Percentiles rank a stretch among this genome's conserved stretches.
Evolutionary conservation across 129 eudicot species (phyloP).

Genomic region (Tagetes erecta): DNA sequence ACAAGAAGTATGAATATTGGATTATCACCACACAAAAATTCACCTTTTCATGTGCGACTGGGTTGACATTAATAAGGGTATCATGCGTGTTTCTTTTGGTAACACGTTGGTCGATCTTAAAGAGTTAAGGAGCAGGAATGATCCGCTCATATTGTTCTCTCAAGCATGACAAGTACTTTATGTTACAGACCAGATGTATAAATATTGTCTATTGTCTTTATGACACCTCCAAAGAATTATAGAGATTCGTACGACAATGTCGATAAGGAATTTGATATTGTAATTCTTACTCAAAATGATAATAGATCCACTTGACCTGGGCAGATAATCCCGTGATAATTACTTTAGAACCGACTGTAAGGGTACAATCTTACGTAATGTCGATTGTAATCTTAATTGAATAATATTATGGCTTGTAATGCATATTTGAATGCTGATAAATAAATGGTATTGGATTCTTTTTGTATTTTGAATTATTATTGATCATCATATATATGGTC

Average conservation of each 20-base stretch:
- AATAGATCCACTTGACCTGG: not conserved
- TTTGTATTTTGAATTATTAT: too few species aligned
- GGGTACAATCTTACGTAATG: not conserved
- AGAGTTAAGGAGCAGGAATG: not conserved
- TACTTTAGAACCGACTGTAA: not conserved
- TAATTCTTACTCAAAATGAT: not conserved
- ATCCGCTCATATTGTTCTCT: not conserved
- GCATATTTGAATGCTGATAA: too few species aligned
- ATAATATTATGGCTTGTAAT: too few species aligned
- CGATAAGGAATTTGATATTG: not conserved
- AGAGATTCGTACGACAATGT: not conserved
- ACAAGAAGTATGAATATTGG: not conserved
- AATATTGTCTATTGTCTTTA: not conserved
- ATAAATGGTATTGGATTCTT: too few species aligned
- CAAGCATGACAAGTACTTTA: not conserved
- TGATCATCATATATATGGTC: too few species aligned
- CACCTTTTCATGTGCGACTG: not conserved
- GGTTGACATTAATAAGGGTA: not conserved
- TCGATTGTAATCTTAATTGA: not conserved
- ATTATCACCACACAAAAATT: not conserved
- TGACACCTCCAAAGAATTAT: not conserved
- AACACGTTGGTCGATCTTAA: not conserved
- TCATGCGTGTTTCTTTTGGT: not conserved
- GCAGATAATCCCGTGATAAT: not conserved
- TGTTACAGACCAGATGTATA: not conserved